phyloP scores from a whole-genome alignment of 2,329 filamentous ascomycete species.

The Aspergillus sp. region DNA sequence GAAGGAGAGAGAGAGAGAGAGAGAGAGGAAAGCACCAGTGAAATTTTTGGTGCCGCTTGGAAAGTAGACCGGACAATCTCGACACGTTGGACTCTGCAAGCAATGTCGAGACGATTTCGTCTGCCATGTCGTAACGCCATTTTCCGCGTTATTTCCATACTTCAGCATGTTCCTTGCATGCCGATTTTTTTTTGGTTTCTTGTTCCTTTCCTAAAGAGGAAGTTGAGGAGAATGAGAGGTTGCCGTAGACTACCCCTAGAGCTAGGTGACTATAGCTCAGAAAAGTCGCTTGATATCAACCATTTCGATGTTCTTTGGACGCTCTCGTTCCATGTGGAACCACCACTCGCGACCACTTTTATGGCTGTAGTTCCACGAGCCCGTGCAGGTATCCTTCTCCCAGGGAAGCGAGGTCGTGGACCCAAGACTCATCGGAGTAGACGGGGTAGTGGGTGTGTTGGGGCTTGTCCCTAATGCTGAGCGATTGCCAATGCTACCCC shows the following conservation, averaged over 20 bases:
- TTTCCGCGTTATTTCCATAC: background rate
- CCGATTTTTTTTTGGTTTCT: background rate
- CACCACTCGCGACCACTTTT: constrained; percentile 45
- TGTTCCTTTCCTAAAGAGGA: background rate
- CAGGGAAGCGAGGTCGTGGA: constrained; percentile 33
- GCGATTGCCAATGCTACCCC: constrained; percentile 35
- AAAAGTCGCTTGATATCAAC: constrained; percentile 37
- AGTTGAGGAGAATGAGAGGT: background rate
- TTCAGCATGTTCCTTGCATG: background rate
- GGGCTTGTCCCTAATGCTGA: constrained; percentile 30
- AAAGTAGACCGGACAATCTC: background rate
- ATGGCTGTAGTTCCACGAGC: constrained; percentile 44
- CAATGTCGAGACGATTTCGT: background rate
- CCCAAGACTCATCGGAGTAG: constrained; percentile 31
- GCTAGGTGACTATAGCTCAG: constrained; percentile 15
- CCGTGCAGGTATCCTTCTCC: constrained; percentile 45
- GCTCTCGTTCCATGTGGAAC: constrained; percentile 46
- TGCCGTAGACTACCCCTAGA: background rate
- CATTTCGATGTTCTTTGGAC: constrained; percentile 32
- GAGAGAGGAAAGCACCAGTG: background rate
- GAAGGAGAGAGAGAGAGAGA: background rate
- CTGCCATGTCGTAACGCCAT: background rate
- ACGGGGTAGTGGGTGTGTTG: constrained; percentile 31
- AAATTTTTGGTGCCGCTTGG: background rate
- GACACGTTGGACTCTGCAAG: background rate